Evolutionary conservation across 192 early-diverging fungal species (phyloP).

Genomic region (Backusella tarrabulga): DNA sequence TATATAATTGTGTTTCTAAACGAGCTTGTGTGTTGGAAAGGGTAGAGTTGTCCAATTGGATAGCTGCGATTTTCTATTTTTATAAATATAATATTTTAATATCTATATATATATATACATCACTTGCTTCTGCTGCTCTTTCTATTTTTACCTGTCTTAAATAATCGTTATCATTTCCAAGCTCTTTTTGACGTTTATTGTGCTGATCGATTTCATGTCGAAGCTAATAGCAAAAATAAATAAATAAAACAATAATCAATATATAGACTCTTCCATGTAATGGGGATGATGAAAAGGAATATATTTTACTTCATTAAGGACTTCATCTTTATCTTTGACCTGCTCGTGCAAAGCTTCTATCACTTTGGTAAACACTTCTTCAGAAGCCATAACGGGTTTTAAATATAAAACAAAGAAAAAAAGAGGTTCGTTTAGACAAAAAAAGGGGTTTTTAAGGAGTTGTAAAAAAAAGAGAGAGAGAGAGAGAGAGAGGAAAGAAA

Average conservation of each 20-base stretch:
- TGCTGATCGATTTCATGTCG: conserved; percentile 22
- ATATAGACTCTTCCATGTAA: background rate
- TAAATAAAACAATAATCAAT: background rate
- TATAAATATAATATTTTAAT: background rate
- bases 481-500: background rate
- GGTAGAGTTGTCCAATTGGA: conserved; percentile 32
- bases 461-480: background rate
- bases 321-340: conserved; percentile 19
- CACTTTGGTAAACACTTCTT: conserved; percentile 20
- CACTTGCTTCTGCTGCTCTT: background rate
- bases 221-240: conserved; percentile 17
- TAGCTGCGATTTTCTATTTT: conserved; percentile 25
- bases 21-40: conserved; percentile 34
- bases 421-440: background rate
- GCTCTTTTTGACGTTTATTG: conserved; percentile 11
- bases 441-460: background rate
- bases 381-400: conserved; percentile 12
- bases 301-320: conserved; percentile 22
- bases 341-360: conserved; percentile 25
- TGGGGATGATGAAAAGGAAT: background rate
- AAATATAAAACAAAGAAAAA: conserved; percentile 7
- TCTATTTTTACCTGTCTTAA: conserved; percentile 21
- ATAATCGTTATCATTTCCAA: conserved; percentile 28
- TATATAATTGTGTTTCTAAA: conserved; percentile 51
- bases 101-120: background rate